Evolutionary conservation across 768 basidiomycete species (phyloP).

Genomic region (Lepiota subincarnata): DNA sequence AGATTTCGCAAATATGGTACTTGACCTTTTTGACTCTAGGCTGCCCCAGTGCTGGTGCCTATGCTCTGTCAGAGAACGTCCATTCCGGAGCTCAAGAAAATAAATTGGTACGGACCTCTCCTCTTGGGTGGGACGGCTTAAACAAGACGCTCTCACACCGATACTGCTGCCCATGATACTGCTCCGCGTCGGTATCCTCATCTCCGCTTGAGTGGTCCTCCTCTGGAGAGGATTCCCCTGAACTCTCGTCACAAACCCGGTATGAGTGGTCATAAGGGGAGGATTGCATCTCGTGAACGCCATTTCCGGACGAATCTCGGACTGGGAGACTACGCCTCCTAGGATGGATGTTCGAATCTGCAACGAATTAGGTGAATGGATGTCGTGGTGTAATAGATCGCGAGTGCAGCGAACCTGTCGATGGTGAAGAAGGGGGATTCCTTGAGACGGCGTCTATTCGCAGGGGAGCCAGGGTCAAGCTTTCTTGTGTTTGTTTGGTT

Average conservation of each 20-base stretch:
- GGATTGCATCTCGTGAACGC: not conserved
- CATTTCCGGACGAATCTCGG: not conserved
- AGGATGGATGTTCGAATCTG: not conserved
- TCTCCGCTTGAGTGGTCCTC: not conserved
- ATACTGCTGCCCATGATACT: not conserved
- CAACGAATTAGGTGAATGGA: too few relatives aligned
- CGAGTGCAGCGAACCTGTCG: too few relatives aligned
- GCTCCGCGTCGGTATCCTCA: not conserved
- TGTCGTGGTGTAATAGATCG: too few relatives aligned
- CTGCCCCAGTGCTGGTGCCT: slow-evolving; percentile 8
- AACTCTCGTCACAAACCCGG: not conserved
- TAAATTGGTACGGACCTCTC: not conserved
- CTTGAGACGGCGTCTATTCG: slow-evolving; percentile 8
- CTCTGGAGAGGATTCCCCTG: not conserved
- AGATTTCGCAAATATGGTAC: slow-evolving; percentile 29
- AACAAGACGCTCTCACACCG: not conserved
- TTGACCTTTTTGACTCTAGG: slow-evolving; percentile 30
- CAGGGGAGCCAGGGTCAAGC: slow-evolving; percentile 9
- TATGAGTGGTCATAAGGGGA: not conserved
- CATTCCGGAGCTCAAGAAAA: not conserved
- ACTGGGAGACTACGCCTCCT: not conserved
- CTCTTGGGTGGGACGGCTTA: not conserved
- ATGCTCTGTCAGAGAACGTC: not conserved
- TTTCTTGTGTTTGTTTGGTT: not conserved
- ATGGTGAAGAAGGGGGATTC: not conserved